Evolutionary conservation across 2,329 filamentous ascomycete genomes (phyloP), one percentile per base, ranked within the genome.

Genomic region (Penicillium sp.): DNA sequence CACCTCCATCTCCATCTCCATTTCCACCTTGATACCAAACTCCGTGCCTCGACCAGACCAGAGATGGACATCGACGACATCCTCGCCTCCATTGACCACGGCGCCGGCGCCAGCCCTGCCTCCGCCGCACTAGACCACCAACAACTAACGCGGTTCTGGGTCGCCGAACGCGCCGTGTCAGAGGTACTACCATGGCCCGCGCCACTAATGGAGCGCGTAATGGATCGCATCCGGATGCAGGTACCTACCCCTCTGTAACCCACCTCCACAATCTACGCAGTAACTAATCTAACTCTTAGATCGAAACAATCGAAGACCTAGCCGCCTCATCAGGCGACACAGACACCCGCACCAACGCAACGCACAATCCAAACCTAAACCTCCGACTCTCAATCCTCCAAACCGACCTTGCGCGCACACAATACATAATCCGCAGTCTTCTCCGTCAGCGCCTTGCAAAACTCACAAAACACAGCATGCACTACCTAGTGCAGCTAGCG

Each of bases 361-460:
- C 86, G 63, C 86, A 90, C 81, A 89, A 95, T 62, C 86, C 90
- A 38, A 89, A 87, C 68, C 85, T 87, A 54, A 97, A 95, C 67
- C 95, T 98, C 67, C 82, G 83, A 51, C 83, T 97, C 62, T 95
- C 96, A 40, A 86, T 98, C 52, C 84, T 96, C 44, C 93, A 98
- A 74, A 97, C 94, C 6, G 93, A 98, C 72, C 80, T 98, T 44
- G 90, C 96, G 67, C 79, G 93, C 37, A 94, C 87, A 71, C 95
- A 95, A 72, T 98, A 89, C 63, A 77, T 98, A 18, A 80, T 97
- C 14, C 79, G 93, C 50, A 86, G 86, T 55, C 85, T 91, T 55
- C 70, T 98, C 46, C 79, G 94, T 43, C 84, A 87, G 8, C 79
- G 93, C n/a, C 83, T 97, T 47, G 82, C 87, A 44, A 97, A 98